Base-by-base conservation (phyloP, 768 basidiomycete species). In the Rhodotorula paludigena region DNA sequence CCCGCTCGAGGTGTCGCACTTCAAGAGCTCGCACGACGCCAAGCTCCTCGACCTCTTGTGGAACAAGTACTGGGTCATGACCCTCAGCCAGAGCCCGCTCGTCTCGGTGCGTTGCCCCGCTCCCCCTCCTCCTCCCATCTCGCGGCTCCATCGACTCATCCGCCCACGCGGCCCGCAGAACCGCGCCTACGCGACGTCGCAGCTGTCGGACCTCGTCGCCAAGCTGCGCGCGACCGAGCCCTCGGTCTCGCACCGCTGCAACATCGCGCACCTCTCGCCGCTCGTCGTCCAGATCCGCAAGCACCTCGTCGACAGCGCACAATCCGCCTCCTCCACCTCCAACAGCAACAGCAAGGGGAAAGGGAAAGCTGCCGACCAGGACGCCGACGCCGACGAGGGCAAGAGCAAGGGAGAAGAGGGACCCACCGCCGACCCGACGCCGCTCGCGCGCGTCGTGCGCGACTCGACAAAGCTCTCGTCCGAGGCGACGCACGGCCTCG, bases 61-160 rank as follows among this genome's bases (percentile, higher is more conserved):
- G 94, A 98, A 99, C 80, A 98, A 97, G 79, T 99, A 99, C 75
- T 99, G 96, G 96, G 91, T 96, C 33, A 92, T 92, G 74, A 99
- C 96, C 5, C 82, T 99, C 45, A 91, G 89, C 74, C 90, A 91
- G 76, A 94, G 90, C 76, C 88, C 92, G 9, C 78, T 98, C 55
- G 88, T 97, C 57, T 92, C 92, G 30, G 94, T 97, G 9, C 38
- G 86, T 78, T 3, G 3, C 10, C 21, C 25, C 11, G 10, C 38
- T 21, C 23, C 38, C 38, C 56, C 16, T 44, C 54, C 25, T 44
- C 33, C 12, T 28, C 39, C 30, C 39, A 6, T 11, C 6, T n/a
- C n/a, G n/a, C n/a, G n/a, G n/a, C n/a, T n/a, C 9, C 14, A 20
- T 33, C 32, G 8, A 11, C 20, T 16, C 30, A 11, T 36, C 8